Conservation (phyloP, 1,139 yeast species). For the Scheffersomyces quercinus region DNA sequence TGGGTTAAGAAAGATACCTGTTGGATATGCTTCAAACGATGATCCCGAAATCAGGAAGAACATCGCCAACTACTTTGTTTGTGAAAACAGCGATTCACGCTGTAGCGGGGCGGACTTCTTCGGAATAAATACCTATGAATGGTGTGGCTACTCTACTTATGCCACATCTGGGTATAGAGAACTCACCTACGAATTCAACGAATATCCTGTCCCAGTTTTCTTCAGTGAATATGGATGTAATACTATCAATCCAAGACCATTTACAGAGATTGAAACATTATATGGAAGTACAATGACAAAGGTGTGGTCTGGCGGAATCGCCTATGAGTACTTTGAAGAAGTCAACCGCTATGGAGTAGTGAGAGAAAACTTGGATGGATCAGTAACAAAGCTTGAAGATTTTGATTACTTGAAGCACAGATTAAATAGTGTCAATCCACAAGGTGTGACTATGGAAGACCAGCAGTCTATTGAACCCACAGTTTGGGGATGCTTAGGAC, state of each 20-base stretch:
- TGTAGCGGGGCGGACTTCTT: slow-evolving; percentile 46
- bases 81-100: slow-evolving; percentile 34
- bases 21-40: slow-evolving; percentile 65
- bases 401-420: slow-evolving; percentile 37
- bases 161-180: slow-evolving; percentile 58
- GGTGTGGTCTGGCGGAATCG: slow-evolving; percentile 46
- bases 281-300: slow-evolving; percentile 36
- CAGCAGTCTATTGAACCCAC: background rate
- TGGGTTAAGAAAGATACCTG: slow-evolving; percentile 52
- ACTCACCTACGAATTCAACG: slow-evolving; percentile 47
- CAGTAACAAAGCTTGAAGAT: slow-evolving; percentile 43
- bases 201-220: slow-evolving; percentile 55
- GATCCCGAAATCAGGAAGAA: slow-evolving; percentile 50
- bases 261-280: slow-evolving; percentile 46
- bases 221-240: slow-evolving; percentile 69
- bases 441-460: slow-evolving; percentile 17
- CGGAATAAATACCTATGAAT: slow-evolving; percentile 64
- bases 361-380: slow-evolving; percentile 23
- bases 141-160: slow-evolving; percentile 66
- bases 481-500: slow-evolving; percentile 23
- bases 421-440: slow-evolving; percentile 33
- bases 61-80: slow-evolving; percentile 51
- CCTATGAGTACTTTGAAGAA: slow-evolving; percentile 41
- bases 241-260: slow-evolving; percentile 53
- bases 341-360: slow-evolving; percentile 39